Conservation (phyloP, 1,139 yeast genomes). For the Hyphopichia wangnamkhiaoensis region DNA sequence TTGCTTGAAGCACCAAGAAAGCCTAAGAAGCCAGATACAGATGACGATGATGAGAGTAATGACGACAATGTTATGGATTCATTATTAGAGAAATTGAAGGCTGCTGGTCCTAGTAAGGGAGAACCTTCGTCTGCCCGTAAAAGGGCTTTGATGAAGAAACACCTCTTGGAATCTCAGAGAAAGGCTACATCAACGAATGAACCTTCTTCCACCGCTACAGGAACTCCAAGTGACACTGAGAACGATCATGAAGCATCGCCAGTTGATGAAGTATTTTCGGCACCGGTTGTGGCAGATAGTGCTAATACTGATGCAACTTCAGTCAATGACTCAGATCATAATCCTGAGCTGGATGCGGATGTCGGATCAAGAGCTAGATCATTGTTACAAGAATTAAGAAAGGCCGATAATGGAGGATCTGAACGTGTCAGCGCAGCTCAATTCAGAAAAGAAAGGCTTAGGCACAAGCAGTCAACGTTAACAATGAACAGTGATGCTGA, state of each 20-base stretch:
- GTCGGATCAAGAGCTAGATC: conserved; percentile 62
- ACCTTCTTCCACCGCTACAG: conserved; percentile 11
- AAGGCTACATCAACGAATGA: conserved; percentile 12
- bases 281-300: conserved; percentile 8
- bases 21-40: conserved; percentile 16
- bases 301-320: conserved; percentile 5
- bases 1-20: conserved; percentile 51
- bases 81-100: conserved; percentile 67
- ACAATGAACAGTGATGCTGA: conserved; percentile 11
- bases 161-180: conserved; percentile 44
- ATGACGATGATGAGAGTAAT: conserved; percentile 24
- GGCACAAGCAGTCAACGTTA: conserved; percentile 16
- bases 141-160: conserved; percentile 74
- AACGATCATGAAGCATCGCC: conserved; percentile 15
- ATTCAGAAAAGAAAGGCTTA: conserved; percentile 37
- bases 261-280: conserved; percentile 9
- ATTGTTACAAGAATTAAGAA: conserved; percentile 57
- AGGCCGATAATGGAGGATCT: conserved; percentile 10
- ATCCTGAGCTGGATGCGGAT: conserved; percentile 32
- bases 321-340: conserved; percentile 2
- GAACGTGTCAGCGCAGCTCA: conserved; percentile 33
- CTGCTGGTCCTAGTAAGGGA: conserved; percentile 70
- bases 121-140: conserved; percentile 82
- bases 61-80: conserved; percentile 72
- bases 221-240: conserved; percentile 12